Evolutionary conservation across 352 stramenopile species (phyloP).

Genomic region (Blastocystis sp.): DNA sequence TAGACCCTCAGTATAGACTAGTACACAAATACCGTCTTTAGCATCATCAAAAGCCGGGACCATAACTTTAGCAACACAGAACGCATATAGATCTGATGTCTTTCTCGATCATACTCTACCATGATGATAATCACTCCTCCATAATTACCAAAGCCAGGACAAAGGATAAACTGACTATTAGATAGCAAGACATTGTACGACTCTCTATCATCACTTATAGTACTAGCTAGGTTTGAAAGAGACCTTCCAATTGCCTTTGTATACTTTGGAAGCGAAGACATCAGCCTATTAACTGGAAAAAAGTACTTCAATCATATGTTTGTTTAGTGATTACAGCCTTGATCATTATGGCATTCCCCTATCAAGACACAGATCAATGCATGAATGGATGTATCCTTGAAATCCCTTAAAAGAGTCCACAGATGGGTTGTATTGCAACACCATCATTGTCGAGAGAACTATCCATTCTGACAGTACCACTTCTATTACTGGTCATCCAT

Average conservation of each 20-base stretch:
- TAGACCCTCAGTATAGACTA: background rate
- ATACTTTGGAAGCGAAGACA: conserved; percentile 38
- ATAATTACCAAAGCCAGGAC: conserved; percentile 14
- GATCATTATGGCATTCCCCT: background rate
- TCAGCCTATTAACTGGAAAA: background rate
- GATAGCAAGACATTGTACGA: conserved; percentile 13
- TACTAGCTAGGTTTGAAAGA: conserved; percentile 29
- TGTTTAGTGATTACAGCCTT: background rate
- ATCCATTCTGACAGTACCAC: no score
- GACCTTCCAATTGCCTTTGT: conserved; percentile 7
- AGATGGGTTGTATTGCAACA: no score
- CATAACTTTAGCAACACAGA: conserved; percentile 43
- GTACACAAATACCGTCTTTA: background rate
- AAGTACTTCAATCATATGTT: no score
- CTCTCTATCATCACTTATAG: conserved; percentile 19
- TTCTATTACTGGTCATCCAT: no score
- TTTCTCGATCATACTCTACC: conserved; percentile 30
- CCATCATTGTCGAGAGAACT: no score
- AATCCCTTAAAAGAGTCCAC: no score
- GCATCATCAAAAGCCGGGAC: conserved; percentile 53
- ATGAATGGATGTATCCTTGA: no score
- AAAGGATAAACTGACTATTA: conserved; percentile 26
- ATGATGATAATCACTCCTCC: background rate
- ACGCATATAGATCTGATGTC: conserved; percentile 13
- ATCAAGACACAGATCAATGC: no score